Evolutionary conservation across 1,284 basidiomycete genomes (phyloP), one percentile per base, ranked within the genome.

Genomic region (Coriolopsis trogii): DNA sequence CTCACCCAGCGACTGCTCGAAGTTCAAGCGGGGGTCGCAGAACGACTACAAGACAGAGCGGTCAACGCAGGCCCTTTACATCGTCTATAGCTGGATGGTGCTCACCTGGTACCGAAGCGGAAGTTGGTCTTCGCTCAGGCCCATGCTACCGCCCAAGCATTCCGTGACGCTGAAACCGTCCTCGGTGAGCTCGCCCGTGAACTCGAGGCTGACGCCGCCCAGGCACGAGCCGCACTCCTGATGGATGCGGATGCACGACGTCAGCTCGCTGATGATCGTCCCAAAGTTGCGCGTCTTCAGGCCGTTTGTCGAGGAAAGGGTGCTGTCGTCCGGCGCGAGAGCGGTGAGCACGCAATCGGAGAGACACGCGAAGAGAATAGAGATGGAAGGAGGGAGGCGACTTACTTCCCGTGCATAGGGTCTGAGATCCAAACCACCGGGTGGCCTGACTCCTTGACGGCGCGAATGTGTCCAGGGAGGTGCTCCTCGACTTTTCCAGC

Each of bases 391-490:
- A n/a, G 20, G 18, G 16, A 20, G 24, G 20, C 1, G 2, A 74
- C 89, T 58, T 63, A 91, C 90, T 95, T 95, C 73, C 93, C 93
- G 63, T 96, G 93, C 96, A 98, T 98, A 2, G 96, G 95, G 72
- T 99, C 96, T 65, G 93, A 97, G 47, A 96, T 84, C 90, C 95
- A 97, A 23, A 90, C 85, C 2, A 98, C 93, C 3, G 89, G 87
- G 67, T 98, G 95, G 1, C 82, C 81, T 1, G 92, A 91, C 47
- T 72, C 64, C 64, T 90, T 85, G 13, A 99, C 93, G 1, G 87
- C 89, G n/a, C 74, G 72, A 67, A 99, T 96, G 67, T 98, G 93
- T 0, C 70, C 77, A 0, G 93, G 81, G 6, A 98, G 84, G 64
- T 87, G 80, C 23, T 81, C 70, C 51, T 88, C 87, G 56, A 96